phyloP scores from a whole-genome alignment of 805 yeast genomes.

The Wickerhamomyces xylosicus region DNA sequence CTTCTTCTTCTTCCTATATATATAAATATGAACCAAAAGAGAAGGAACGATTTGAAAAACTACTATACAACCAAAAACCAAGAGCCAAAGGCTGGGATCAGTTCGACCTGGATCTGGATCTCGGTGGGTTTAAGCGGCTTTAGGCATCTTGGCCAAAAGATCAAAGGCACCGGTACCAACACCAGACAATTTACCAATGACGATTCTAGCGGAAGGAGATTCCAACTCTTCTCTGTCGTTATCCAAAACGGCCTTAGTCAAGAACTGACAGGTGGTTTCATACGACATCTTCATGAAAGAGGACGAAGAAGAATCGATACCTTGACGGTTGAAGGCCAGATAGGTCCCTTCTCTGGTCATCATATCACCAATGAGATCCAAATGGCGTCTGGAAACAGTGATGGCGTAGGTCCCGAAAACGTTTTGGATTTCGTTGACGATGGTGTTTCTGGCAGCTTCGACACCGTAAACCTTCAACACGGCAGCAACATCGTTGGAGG shows the following conservation, averaged over 20 bases:
- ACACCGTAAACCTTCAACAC: slow-evolving; percentile 92
- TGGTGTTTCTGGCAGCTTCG: slow-evolving; percentile 97
- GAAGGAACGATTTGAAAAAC: no score
- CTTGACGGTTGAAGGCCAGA: slow-evolving; percentile 95
- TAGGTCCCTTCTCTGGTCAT: slow-evolving; percentile 99
- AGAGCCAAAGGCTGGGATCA: not conserved
- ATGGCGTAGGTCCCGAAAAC: slow-evolving; percentile 97
- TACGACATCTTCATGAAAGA: slow-evolving; percentile 98
- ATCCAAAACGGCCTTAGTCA: slow-evolving; percentile 91
- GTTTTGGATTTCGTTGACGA: slow-evolving; percentile 89
- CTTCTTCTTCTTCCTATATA: no score
- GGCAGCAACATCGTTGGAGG: slow-evolving; percentile 88
- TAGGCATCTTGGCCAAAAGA: slow-evolving; percentile 36
- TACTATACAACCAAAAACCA: not conserved
- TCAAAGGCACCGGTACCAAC: slow-evolving; percentile 98
- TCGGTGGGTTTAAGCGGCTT: slow-evolving; percentile 7
- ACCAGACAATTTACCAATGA: slow-evolving; percentile 78
- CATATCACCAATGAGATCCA: slow-evolving; percentile 95
- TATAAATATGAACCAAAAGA: no score
- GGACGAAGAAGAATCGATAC: slow-evolving; percentile 91
- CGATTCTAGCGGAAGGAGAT: slow-evolving; percentile 89
- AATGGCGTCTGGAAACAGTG: slow-evolving; percentile 83
- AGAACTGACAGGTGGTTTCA: slow-evolving; percentile 95
- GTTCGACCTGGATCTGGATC: no score
- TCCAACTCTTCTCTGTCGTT: slow-evolving; percentile 82